Evolutionary conservation across 192 early-diverging fungal species (phyloP).

Genomic region (Coemansia interrupta): DNA sequence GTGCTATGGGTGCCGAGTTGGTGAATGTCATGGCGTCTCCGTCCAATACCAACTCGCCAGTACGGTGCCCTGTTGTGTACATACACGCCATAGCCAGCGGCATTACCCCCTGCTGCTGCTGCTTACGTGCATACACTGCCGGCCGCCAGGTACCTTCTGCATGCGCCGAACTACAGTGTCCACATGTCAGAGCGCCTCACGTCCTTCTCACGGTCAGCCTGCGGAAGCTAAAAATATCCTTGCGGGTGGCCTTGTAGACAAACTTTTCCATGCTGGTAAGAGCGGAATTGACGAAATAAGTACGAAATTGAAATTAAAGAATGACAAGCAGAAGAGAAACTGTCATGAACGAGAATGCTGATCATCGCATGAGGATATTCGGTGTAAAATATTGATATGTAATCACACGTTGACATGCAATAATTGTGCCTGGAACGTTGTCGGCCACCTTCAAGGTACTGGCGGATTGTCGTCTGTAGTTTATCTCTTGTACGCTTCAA

Average conservation of each 20-base stretch:
- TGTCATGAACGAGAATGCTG: neutral
- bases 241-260: conserved; percentile 54
- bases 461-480: too few species aligned
- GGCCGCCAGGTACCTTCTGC: conserved; percentile 71
- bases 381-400: too few species aligned
- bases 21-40: conserved; percentile 20
- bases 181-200: conserved; percentile 57
- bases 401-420: too few species aligned
- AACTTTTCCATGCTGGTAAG: conserved; percentile 50
- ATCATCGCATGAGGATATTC: too few species aligned
- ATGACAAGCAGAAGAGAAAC: neutral
- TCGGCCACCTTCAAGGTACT: too few species aligned
- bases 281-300: neutral
- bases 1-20: conserved; percentile 40
- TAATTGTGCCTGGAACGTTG: too few species aligned
- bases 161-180: conserved; percentile 72
- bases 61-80: conserved; percentile 11
- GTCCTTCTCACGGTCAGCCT: too few species aligned
- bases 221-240: too few species aligned
- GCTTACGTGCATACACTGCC: conserved; percentile 57
- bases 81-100: conserved; percentile 5
- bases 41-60: conserved; percentile 3
- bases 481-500: too few species aligned
- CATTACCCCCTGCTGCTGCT: too few species aligned
- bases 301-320: conserved; percentile 4